Base-by-base conservation (phyloP, 2,329 filamentous ascomycete species). In the Colletotrichum australisinense region DNA sequence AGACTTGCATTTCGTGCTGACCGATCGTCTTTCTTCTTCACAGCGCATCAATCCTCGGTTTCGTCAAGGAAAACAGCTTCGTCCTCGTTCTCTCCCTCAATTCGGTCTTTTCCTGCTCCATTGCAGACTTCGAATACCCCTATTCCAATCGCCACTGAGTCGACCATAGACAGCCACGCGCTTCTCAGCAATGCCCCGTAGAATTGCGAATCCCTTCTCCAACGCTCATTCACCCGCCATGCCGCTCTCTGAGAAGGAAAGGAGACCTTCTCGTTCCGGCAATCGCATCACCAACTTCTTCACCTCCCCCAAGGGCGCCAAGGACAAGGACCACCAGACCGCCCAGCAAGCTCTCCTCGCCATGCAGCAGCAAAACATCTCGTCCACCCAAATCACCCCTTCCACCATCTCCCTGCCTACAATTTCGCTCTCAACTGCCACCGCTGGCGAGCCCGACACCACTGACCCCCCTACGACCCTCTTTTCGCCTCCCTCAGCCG, bases 341-440 rank as follows among this genome's bases (percentile, higher is more conserved):
- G 87, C 90, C 72, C 89, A 94, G 79, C 91, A 93, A 78, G 89
- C 91, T 73, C 89, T 94, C 60, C 88, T 93, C 79, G 87, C 90
- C 74, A 90, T 92, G 79, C 90, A 93, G 81, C 90, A 93, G 76
- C 88, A 87, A 78, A 84, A 84, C 73, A 80, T 85, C 64, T 86
- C 89, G 64, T 88, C 91, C 53, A 88, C 90, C 71, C 89, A 91
- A 74, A 93, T 95, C 79, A 92, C 91, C 76, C 89, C 91, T 71
- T 89, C 95, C 55, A 92, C 93, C 72, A 86, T 95, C 76, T 94
- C 94, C 60, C 87, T 98, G 78, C 96, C 96, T 52, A 96, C 93
- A 67, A 98, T 98, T 80, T 98, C 95, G 55, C 89, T 98, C 70
- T 98, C 96, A 14, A 95, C 95, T 55, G 94, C 94, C 63, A 94